Conservation (phyloP, 108 stramenopile species). For the Licmophora abbreviata region DNA sequence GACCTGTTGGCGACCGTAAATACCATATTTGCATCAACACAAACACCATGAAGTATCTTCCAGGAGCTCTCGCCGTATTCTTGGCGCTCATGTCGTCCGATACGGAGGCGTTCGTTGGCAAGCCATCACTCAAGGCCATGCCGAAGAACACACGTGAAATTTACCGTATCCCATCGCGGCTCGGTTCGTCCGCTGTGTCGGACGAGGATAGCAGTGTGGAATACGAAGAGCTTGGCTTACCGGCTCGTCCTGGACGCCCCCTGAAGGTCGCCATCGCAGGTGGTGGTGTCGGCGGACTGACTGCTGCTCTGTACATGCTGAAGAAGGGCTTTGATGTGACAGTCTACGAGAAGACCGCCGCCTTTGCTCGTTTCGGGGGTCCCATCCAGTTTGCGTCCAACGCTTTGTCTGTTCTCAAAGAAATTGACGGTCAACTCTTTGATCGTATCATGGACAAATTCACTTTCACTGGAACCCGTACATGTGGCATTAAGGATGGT, state of each 20-base stretch:
- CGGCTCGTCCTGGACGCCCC: constrained; percentile 70
- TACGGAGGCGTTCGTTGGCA: too few relatives aligned
- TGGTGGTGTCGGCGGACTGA: constrained; percentile 92
- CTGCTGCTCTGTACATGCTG: constrained; percentile 83
- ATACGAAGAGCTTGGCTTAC: constrained; percentile 50
- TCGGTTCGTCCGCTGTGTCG: too few relatives aligned
- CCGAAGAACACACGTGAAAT: too few relatives aligned
- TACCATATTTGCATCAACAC: too few relatives aligned
- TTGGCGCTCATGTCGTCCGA: too few relatives aligned
- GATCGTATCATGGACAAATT: constrained; percentile 92
- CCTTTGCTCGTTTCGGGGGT: constrained; percentile 93
- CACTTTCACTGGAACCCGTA: constrained; percentile 92
- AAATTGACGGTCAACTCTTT: constrained; percentile 84
- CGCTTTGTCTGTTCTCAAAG: constrained; percentile 88
- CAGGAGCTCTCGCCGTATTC: too few relatives aligned
- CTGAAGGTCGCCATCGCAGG: constrained; percentile 91
- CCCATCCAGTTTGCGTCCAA: constrained; percentile 97
- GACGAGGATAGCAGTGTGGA: too few relatives aligned
- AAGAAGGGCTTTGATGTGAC: constrained; percentile 93
- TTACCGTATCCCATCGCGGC: too few relatives aligned
- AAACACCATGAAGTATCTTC: too few relatives aligned
- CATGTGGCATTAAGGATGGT: constrained; percentile 97
- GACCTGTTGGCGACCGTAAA: too few relatives aligned
- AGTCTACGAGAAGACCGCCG: constrained; percentile 91
- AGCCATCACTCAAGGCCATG: too few relatives aligned